These are phyloP conservation scores for Metschnikowia hibisci DNA, from an alignment of 805 yeast species.

Conservation along the genomic window DNA sequence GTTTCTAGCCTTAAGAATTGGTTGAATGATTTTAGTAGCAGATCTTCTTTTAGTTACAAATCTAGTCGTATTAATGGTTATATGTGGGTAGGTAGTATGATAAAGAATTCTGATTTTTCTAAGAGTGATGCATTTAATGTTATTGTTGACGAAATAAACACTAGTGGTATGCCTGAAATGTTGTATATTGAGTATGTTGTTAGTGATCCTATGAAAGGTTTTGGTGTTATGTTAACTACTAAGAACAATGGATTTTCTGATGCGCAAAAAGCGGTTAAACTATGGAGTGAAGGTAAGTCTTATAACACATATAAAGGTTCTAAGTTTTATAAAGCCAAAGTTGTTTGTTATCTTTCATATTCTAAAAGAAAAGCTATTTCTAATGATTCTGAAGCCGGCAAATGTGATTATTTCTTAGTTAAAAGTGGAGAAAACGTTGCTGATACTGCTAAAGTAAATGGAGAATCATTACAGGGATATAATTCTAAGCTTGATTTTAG, in stretches of 20 bases:
- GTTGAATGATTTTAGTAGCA: not conserved
- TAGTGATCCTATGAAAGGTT: not conserved
- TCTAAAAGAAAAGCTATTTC: not conserved
- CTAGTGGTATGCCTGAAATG: not conserved
- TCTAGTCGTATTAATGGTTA: not conserved
- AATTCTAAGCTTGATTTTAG: not conserved
- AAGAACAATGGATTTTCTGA: not conserved
- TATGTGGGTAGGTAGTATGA: slow-evolving; percentile 1
- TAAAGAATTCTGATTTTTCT: not conserved
- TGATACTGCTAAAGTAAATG: not conserved
- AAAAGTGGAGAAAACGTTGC: slow-evolving; percentile 1
- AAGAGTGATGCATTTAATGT: not conserved
- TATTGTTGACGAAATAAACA: not conserved
- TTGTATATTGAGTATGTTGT: not conserved
- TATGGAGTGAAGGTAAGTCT: not conserved
- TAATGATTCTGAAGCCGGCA: not conserved
- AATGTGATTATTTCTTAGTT: not conserved
- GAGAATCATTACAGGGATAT: not conserved
- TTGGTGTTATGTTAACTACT: not conserved
- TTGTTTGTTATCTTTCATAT: not conserved
- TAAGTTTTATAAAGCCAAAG: not conserved
- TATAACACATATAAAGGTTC: not conserved
- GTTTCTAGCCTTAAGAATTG: not conserved
- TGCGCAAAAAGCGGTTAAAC: not conserved
- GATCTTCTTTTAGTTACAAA: not conserved